A percentile compares a stretch with the other conserved stretches of the same genome.
Conservation (phyloP, 768 basidiomycete species). For the Suillus paluster region DNA sequence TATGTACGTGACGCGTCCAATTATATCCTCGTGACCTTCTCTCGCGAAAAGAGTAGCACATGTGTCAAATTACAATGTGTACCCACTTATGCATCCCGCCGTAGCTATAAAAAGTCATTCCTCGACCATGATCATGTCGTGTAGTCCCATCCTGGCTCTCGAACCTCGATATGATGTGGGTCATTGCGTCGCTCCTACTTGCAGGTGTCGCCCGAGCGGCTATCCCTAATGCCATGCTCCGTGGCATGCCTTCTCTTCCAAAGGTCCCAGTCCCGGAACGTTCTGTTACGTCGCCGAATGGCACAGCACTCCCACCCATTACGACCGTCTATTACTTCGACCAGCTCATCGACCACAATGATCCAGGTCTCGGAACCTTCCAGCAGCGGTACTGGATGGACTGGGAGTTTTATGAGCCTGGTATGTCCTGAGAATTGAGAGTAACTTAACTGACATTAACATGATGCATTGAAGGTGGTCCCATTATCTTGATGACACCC, state of each 20-base stretch:
- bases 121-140: not conserved
- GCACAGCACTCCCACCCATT: constrained; percentile 28
- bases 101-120: not conserved
- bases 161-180: not conserved
- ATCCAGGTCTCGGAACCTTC: constrained; percentile 70
- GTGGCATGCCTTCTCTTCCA: constrained; percentile 20
- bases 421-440: constrained; percentile 27
- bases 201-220: constrained; percentile 15
- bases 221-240: constrained; percentile 23
- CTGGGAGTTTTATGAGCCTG: constrained; percentile 64
- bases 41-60: not conserved
- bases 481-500: constrained; percentile 49
- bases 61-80: constrained; percentile 14
- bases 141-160: not conserved
- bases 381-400: constrained; percentile 75
- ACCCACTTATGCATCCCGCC: not conserved
- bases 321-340: constrained; percentile 35
- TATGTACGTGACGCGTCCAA: not conserved
- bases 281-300: constrained; percentile 23
- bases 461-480: constrained; percentile 21
- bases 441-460: not conserved
- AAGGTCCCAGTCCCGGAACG: constrained; percentile 15
- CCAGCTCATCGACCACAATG: constrained; percentile 48
- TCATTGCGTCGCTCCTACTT: not conserved
- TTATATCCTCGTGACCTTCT: not conserved